These are phyloP conservation scores for Cladosporium sp. DNA, from an alignment of 2,329 filamentous ascomycete species.

Conservation along the genomic window DNA sequence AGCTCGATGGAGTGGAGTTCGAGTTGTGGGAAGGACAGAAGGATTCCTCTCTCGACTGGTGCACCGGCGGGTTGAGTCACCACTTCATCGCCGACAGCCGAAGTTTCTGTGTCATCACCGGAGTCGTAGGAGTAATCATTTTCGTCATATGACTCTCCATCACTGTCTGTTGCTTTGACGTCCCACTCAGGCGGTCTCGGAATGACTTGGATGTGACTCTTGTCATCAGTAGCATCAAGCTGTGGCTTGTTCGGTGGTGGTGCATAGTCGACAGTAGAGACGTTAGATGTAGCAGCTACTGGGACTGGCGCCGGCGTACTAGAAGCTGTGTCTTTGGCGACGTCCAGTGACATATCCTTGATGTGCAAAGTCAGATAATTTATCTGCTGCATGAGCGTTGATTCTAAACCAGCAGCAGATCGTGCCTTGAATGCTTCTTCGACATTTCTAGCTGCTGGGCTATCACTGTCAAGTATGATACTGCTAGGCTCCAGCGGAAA, in stretches of 20 bases:
- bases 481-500: slow-evolving; percentile 64
- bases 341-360: slow-evolving; percentile 55
- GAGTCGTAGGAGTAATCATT: slow-evolving; percentile 41
- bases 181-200: slow-evolving; percentile 75
- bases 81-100: slow-evolving; percentile 33
- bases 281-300: not conserved
- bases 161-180: slow-evolving; percentile 28
- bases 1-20: slow-evolving; percentile 75
- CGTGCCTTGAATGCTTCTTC: slow-evolving; percentile 63
- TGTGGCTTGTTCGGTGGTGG: not conserved
- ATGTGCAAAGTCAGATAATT: slow-evolving; percentile 72
- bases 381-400: slow-evolving; percentile 67
- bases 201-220: slow-evolving; percentile 66
- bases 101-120: slow-evolving; percentile 47
- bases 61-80: slow-evolving; percentile 36
- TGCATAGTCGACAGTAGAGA: slow-evolving; percentile 1
- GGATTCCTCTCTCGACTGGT: slow-evolving; percentile 63
- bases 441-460: slow-evolving; percentile 55
- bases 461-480: slow-evolving; percentile 16
- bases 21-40: slow-evolving; percentile 71
- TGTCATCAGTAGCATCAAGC: slow-evolving; percentile 35
- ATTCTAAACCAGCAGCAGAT: slow-evolving; percentile 52
- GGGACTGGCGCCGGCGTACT: not conserved
- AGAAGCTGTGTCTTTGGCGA: slow-evolving; percentile 13
- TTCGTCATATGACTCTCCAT: slow-evolving; percentile 28